These are phyloP conservation scores for Geotrichum australiense DNA, from an alignment of 1,139 yeast genomes.

Conservation along the genomic window DNA sequence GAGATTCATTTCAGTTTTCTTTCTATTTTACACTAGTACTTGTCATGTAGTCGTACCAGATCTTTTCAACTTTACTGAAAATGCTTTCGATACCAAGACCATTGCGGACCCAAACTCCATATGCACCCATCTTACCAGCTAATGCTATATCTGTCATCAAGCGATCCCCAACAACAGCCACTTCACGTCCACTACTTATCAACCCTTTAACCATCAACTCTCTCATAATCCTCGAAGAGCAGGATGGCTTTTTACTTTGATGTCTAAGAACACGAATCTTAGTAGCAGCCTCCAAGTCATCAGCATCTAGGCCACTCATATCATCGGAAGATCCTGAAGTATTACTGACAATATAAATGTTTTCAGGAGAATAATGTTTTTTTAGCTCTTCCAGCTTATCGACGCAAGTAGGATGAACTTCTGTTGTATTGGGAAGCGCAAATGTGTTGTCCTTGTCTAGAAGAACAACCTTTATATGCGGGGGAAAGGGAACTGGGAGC, in stretches of 20 bases:
- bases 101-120: constrained; percentile 73
- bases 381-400: constrained; percentile 51
- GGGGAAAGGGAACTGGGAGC: constrained; percentile 39
- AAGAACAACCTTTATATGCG: constrained; percentile 65
- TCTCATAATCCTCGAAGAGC: constrained; percentile 59
- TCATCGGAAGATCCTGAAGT: constrained; percentile 91
- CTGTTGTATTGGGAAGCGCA: constrained; percentile 74
- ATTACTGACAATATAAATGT: constrained; percentile 75
- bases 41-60: too few relatives aligned
- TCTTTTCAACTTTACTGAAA: too few relatives aligned
- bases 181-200: constrained; percentile 48
- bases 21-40: too few relatives aligned
- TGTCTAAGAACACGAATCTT: constrained; percentile 79
- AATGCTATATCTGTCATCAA: constrained; percentile 83
- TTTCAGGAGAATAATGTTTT: constrained; percentile 54
- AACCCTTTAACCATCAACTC: constrained; percentile 44
- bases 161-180: constrained; percentile 85
- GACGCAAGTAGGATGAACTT: constrained; percentile 69
- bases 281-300: constrained; percentile 52
- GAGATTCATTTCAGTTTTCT: too few relatives aligned
- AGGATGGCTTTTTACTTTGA: constrained; percentile 82
- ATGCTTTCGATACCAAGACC: too few relatives aligned
- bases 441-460: constrained; percentile 94
- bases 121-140: constrained; percentile 92
- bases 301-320: constrained; percentile 52